phyloP scores from a whole-genome alignment of 2,329 filamentous ascomycete species.

The Hypocrella siamensis region DNA sequence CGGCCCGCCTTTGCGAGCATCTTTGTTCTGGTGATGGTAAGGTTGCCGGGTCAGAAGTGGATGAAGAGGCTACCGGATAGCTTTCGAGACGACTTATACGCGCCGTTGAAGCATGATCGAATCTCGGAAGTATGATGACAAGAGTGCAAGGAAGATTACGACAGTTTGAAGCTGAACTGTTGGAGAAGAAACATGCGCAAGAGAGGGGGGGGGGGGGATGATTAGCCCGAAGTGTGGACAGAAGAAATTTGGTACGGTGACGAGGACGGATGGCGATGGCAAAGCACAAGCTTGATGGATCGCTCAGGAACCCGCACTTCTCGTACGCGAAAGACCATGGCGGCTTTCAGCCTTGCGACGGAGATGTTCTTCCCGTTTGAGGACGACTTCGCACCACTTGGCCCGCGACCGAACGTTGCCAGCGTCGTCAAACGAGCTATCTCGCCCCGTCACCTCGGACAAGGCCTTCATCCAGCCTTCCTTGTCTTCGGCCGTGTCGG shows the following conservation, averaged over 20 bases:
- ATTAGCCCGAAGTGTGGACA: too few species aligned
- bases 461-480: slow-evolving; percentile 90
- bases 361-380: slow-evolving; percentile 47
- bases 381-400: slow-evolving; percentile 53
- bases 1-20: slow-evolving; percentile 13
- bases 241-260: neutral
- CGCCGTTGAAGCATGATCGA: slow-evolving; percentile 8
- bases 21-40: slow-evolving; percentile 14
- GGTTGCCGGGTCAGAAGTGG: slow-evolving; percentile 2
- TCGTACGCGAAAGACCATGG: slow-evolving; percentile 38
- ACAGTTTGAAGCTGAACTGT: too few species aligned
- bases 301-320: slow-evolving; percentile 34
- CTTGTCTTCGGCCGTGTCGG: slow-evolving; percentile 75
- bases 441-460: slow-evolving; percentile 49
- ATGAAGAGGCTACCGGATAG: slow-evolving; percentile 5
- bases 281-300: too few species aligned
- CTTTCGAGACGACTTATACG: slow-evolving; percentile 6
- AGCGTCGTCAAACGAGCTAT: slow-evolving; percentile 28
- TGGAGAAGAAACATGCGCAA: too few species aligned
- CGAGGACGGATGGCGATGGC: neutral
- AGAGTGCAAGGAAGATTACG: too few species aligned
- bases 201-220: too few species aligned
- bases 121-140: too few species aligned
- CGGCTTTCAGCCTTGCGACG: slow-evolving; percentile 36
- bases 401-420: slow-evolving; percentile 27